phyloP scores from a whole-genome alignment of 139 green algal species.

The Closterium sp. region DNA sequence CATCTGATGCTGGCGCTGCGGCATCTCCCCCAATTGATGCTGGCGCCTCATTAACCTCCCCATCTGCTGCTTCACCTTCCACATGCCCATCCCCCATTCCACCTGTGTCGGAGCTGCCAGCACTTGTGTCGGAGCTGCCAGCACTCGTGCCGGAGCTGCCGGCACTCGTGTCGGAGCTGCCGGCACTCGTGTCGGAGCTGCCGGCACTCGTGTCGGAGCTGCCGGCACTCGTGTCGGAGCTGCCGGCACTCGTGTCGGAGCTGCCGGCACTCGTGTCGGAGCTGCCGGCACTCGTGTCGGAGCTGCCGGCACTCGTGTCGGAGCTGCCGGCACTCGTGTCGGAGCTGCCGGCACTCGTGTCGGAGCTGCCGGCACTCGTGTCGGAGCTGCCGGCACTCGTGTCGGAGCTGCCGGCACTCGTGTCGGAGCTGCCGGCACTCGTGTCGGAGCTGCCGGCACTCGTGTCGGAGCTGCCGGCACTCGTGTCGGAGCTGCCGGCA shows the following conservation, averaged over 20 bases:
- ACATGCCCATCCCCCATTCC: background rate
- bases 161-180: no score
- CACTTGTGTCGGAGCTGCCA: background rate
- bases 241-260: background rate
- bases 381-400: no score
- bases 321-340: background rate
- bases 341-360: background rate
- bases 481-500: background rate
- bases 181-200: no score
- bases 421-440: background rate
- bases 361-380: background rate
- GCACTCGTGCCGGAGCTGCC: no score
- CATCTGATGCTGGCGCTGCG: background rate
- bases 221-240: no score
- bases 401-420: no score
- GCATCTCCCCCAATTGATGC: background rate
- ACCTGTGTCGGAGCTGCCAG: background rate
- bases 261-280: background rate
- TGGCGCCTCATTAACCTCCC: no score
- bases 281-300: background rate
- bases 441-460: no score
- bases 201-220: no score
- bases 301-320: no score
- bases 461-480: background rate
- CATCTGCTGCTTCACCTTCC: background rate